Conservation (phyloP, 225 moss, liverwort and hornwort species). For the Thuidium tamariscinum region DNA sequence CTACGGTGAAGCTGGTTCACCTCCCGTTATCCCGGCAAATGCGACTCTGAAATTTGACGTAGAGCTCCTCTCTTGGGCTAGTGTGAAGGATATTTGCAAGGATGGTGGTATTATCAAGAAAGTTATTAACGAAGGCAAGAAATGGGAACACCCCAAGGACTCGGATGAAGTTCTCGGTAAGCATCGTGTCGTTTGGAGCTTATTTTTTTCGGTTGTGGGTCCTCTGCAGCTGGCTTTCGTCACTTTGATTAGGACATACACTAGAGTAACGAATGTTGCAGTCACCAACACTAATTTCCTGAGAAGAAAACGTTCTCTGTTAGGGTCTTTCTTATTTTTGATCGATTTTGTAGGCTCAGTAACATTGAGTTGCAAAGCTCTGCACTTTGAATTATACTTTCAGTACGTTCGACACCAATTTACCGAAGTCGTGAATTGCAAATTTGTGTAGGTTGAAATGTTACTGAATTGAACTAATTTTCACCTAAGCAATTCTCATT, state of each 20-base stretch:
- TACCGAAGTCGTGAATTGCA: background rate
- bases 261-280: background rate
- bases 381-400: background rate
- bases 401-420: background rate
- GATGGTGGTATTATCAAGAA: constrained; percentile 96
- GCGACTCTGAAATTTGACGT: constrained; percentile 90
- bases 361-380: background rate
- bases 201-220: background rate
- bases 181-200: background rate
- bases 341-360: background rate
- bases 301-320: background rate
- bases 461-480: background rate
- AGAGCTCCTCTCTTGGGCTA: constrained; percentile 86
- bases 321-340: too few species aligned
- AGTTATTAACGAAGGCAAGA: constrained; percentile 58
- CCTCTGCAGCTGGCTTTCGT: background rate
- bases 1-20: constrained; percentile 73
- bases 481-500: too few species aligned
- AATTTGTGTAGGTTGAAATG: background rate
- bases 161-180: constrained; percentile 71
- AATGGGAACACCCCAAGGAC: constrained; percentile 86
- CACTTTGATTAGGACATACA: background rate
- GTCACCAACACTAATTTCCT: background rate
- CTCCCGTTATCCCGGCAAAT: constrained; percentile 72
- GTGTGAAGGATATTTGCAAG: constrained; percentile 94